Percentiles rank a stretch among this genome's conserved stretches.
These are phyloP conservation scores for Coemansia sp. DNA, from an alignment of 192 early-diverging fungal genomes.

Conservation along the genomic window DNA sequence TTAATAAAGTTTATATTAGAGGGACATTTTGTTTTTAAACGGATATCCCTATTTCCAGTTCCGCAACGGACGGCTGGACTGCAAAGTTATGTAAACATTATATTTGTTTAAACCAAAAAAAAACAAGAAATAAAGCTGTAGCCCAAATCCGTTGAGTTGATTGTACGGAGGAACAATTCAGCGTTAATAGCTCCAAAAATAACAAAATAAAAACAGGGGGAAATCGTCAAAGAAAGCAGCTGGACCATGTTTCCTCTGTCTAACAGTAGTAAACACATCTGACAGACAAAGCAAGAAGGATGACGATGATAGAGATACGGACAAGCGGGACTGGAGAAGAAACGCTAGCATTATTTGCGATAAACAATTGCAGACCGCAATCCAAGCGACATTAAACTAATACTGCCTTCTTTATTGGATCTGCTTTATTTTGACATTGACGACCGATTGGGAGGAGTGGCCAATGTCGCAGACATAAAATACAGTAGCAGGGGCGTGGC, in stretches of 20 bases:
- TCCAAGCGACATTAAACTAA: background rate
- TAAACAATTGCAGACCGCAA: background rate
- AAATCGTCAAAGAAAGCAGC: background rate
- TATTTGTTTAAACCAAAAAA: background rate
- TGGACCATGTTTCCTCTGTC: background rate
- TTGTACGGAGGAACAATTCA: background rate
- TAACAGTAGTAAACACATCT: background rate
- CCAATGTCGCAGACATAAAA: background rate
- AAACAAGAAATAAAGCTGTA: background rate
- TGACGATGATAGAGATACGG: too few species aligned
- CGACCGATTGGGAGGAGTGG: background rate
- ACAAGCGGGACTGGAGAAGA: background rate
- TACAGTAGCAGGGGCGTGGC: background rate
- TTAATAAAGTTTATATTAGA: background rate
- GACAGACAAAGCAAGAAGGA: background rate
- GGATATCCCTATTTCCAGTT: background rate
- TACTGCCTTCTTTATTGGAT: background rate
- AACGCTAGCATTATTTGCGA: background rate
- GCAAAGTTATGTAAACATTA: background rate
- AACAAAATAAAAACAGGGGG: background rate
- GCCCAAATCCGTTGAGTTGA: background rate
- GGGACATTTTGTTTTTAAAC: background rate
- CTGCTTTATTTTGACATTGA: background rate
- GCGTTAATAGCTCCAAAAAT: background rate
- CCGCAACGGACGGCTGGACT: background rate